Percentiles rank a stretch among this genome's conserved stretches.
Evolutionary conservation across 192 early-diverging fungal species (phyloP).

Genomic region (Rhizoclosmatium sp.): DNA sequence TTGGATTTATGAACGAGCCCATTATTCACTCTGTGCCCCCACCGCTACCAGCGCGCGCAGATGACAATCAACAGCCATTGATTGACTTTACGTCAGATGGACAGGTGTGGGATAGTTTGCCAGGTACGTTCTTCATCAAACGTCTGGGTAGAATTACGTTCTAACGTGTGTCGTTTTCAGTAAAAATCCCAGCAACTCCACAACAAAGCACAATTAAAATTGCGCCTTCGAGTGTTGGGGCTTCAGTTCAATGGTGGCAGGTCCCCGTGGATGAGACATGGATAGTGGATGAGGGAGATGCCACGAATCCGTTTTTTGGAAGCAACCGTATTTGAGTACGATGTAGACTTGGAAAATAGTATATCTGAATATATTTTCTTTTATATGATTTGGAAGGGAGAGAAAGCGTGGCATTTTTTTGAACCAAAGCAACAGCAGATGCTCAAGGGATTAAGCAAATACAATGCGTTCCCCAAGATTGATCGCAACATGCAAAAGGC

Average conservation of each 20-base stretch:
- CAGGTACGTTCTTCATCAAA: neutral
- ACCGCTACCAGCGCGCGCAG: neutral
- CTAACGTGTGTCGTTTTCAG: conserved; percentile 15
- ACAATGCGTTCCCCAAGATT: conserved; percentile 92
- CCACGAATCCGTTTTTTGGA: conserved; percentile 33
- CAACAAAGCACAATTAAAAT: neutral
- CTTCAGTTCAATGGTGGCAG: conserved; percentile 37
- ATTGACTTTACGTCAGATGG: conserved; percentile 31
- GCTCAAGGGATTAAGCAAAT: conserved; percentile 26
- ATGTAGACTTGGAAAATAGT: too few species aligned
- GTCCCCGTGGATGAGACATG: conserved; percentile 39
- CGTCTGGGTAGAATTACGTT: too few species aligned
- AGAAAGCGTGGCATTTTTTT: too few species aligned
- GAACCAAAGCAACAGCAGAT: neutral
- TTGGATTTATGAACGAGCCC: neutral
- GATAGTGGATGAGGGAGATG: conserved; percentile 38
- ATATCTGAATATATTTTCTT: too few species aligned
- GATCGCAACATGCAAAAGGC: conserved; percentile 78
- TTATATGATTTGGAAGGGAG: too few species aligned
- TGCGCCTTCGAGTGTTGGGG: conserved; percentile 9
- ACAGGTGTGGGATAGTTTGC: conserved; percentile 19
- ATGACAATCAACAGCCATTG: conserved; percentile 1
- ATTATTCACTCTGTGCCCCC: neutral
- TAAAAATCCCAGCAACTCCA: conserved; percentile 10
- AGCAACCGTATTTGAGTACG: neutral